Percentiles rank a stretch among this genome's conserved stretches.
Conservation (phyloP, 805 yeast species). For the Barnettozyma populi region DNA sequence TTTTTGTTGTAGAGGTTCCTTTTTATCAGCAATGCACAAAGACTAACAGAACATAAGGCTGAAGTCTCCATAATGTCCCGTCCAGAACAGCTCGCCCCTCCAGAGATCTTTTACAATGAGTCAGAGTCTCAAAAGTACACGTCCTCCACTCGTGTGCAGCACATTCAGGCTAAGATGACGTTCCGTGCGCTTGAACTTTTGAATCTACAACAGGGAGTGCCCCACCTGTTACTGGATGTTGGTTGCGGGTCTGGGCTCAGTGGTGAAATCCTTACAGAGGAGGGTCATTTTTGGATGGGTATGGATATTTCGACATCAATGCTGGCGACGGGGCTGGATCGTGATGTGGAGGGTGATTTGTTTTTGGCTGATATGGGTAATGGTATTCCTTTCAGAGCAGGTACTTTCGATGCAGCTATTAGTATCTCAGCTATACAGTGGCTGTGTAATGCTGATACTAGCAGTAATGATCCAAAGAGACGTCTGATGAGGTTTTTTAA, state of each 20-base stretch:
- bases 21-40: not conserved
- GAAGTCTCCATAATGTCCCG: constrained; percentile 59
- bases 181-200: constrained; percentile 84
- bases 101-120: constrained; percentile 91
- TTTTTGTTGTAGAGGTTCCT: too few species aligned
- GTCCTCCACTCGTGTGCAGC: constrained; percentile 92
- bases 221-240: constrained; percentile 73
- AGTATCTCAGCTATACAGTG: constrained; percentile 95
- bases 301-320: constrained; percentile 95
- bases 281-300: constrained; percentile 92
- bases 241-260: constrained; percentile 97
- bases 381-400: constrained; percentile 94
- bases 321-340: constrained; percentile 90
- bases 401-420: constrained; percentile 94
- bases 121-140: constrained; percentile 88
- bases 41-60: not conserved
- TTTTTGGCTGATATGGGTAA: constrained; percentile 88
- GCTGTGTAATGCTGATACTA: constrained; percentile 93
- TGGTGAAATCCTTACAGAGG: constrained; percentile 91
- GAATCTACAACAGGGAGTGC: constrained; percentile 53
- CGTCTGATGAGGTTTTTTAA: constrained; percentile 81
- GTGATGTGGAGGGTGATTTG: constrained; percentile 91
- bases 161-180: constrained; percentile 97
- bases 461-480: constrained; percentile 75
- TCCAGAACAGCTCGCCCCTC: constrained; percentile 96